These are phyloP conservation scores for Neurospora sp. DNA, from an alignment of 495 filamentous ascomycete genomes.

Conservation along the genomic window DNA sequence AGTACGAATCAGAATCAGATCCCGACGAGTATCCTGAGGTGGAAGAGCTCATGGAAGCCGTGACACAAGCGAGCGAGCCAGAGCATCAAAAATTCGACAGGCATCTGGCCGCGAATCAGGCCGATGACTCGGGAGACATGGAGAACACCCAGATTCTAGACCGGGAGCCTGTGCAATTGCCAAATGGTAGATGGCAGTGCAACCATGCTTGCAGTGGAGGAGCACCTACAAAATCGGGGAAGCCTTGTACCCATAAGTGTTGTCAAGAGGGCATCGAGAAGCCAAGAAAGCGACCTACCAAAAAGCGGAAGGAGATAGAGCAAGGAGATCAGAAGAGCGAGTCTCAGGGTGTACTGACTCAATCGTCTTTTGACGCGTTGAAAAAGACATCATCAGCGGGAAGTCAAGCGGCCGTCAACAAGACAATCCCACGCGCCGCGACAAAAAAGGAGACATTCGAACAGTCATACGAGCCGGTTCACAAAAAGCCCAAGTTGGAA, in stretches of 20 bases:
- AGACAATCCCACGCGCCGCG: neutral
- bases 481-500: neutral
- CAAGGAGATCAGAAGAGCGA: neutral
- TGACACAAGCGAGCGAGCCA: neutral
- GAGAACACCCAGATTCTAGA: constrained; percentile 13
- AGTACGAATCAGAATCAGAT: neutral
- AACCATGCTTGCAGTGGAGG: constrained; percentile 67
- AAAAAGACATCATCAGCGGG: neutral
- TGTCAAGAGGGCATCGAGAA: constrained; percentile 84
- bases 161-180: constrained; percentile 45
- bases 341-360: neutral
- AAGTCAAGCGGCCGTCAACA: neutral
- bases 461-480: neutral
- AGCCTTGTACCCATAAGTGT: constrained; percentile 54
- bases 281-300: constrained; percentile 49
- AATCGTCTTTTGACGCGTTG: neutral
- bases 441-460: neutral
- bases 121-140: constrained; percentile 1
- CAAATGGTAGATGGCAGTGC: constrained; percentile 82
- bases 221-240: constrained; percentile 51
- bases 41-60: constrained; percentile 17
- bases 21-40: constrained; percentile 20
- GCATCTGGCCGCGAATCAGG: constrained; percentile 8
- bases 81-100: constrained; percentile 33
- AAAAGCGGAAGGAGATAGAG: constrained; percentile 7